Conservation (phyloP, 2,329 filamentous ascomycete genomes). For the Nigrospora sphaerica region DNA sequence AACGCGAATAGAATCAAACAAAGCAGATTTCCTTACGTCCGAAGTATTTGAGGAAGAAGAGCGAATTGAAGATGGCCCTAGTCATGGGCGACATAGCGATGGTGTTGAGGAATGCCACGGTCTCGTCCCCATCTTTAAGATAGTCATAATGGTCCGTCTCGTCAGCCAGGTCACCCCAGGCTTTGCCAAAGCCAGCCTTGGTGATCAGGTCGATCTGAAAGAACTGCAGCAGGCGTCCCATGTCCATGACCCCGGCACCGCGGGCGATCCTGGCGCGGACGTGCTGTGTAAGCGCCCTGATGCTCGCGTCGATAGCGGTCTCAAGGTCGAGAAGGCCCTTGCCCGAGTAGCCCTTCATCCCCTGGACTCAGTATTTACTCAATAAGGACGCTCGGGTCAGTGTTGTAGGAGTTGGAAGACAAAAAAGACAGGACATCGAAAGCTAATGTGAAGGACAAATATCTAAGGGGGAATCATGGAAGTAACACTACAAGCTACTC, state of each 20-base stretch:
- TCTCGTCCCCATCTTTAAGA: constrained; percentile 10
- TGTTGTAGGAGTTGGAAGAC: too few relatives aligned
- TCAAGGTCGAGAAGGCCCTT: constrained; percentile 3
- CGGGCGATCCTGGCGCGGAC: constrained; percentile 7
- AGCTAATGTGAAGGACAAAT: too few relatives aligned
- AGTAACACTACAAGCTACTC: too few relatives aligned
- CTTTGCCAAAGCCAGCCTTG: constrained; percentile 12
- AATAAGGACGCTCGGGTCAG: too few relatives aligned
- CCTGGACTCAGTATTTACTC: too few relatives aligned
- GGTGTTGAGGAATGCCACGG: constrained; percentile 13
- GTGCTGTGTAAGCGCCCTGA: constrained; percentile 12
- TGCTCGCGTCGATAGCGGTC: constrained; percentile 12
- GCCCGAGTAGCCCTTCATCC: neutral
- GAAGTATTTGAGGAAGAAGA: constrained; percentile 12
- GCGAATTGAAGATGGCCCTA: constrained; percentile 12
- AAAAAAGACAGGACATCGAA: too few relatives aligned
- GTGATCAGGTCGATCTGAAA: constrained; percentile 19
- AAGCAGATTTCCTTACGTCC: neutral
- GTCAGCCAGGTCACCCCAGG: constrained; percentile 15
- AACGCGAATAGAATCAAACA: too few relatives aligned
- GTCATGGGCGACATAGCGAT: constrained; percentile 14
- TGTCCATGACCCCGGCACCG: constrained; percentile 8
- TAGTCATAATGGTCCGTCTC: constrained; percentile 18
- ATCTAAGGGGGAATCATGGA: too few relatives aligned
- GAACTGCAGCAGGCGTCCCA: constrained; percentile 13